Percentiles rank a stretch among this genome's conserved stretches.
Evolutionary conservation across 2,329 filamentous ascomycete species (phyloP).

Genomic region (Botrytis fragariae): DNA sequence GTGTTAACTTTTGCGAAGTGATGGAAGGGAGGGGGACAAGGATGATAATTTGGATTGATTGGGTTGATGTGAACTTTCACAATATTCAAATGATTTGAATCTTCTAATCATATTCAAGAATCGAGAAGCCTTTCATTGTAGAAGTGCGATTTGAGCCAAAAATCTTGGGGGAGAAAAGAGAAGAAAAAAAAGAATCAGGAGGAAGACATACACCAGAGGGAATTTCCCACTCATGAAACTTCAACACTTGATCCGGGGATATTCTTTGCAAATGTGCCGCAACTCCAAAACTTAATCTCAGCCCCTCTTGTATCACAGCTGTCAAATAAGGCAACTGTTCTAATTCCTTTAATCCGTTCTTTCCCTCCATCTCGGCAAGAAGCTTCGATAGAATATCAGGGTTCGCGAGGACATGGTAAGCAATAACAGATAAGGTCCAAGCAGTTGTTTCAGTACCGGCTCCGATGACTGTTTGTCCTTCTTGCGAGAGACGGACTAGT

Average conservation of each 20-base stretch:
- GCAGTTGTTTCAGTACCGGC: slow-evolving; percentile 43
- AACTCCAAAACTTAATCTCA: slow-evolving; percentile 39
- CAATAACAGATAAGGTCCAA: slow-evolving; percentile 38
- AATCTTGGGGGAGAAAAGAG: neutral
- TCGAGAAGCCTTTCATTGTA: neutral
- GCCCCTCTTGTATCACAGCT: slow-evolving; percentile 39
- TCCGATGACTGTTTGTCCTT: slow-evolving; percentile 36
- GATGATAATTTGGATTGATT: neutral
- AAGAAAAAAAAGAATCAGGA: neutral
- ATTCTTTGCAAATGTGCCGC: slow-evolving; percentile 35
- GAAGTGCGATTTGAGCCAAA: neutral
- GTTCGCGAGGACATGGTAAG: slow-evolving; percentile 41
- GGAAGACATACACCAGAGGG: slow-evolving; percentile 1
- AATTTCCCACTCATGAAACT: slow-evolving; percentile 29
- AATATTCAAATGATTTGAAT: neutral
- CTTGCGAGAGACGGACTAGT: slow-evolving; percentile 36
- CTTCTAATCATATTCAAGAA: neutral
- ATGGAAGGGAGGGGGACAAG: neutral
- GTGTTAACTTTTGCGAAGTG: neutral
- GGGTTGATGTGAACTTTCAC: neutral
- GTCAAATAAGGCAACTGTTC: slow-evolving; percentile 37
- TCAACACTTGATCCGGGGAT: slow-evolving; percentile 25
- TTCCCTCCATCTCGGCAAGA: slow-evolving; percentile 38
- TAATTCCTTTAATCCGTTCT: slow-evolving; percentile 26
- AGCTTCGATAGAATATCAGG: slow-evolving; percentile 37